Evolutionary conservation across 2,329 filamentous ascomycete genomes (phyloP), one percentile per base, ranked within the genome.

Genomic region (Didymella sp.): DNA sequence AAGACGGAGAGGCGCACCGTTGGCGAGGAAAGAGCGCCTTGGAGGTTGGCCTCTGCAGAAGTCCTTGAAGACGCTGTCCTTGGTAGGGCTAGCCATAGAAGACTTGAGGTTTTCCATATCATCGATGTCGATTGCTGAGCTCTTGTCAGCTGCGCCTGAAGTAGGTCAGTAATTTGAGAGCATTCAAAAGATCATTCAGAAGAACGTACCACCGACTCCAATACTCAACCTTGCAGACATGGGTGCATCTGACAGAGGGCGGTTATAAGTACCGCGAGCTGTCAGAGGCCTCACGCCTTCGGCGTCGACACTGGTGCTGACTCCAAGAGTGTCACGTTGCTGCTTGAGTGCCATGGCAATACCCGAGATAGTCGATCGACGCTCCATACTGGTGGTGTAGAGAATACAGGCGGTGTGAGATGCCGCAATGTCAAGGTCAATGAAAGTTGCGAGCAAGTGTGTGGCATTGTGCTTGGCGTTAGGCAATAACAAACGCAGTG

Each of bases 401-500:
- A 22, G 2, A 3, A 11, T 28, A 13, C 24, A 11, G 12, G 5
- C 12, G 22, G 24, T 37, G 7, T 19, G n/a, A 24, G n/a, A 1
- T 43, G 30, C 30, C 5, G 43, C n/a, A 31, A 40, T 25, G 6
- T 41, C 27, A 42, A 35, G 15, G n/a, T 31, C 15, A 9, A 31
- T n/a, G 24, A 27, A 38, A 35, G 40, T 15, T 38, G 24, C n/a
- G 17, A 21, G 28, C n/a, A 25, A 17, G 12, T 30, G 17, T 22
- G 19, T 30, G 30, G 28, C 37, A 25, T 27, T 43, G 35, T 43
- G 54, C 54, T 57, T 52, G 48, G 43, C 54, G 43, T 21, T 27
- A 52, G 48, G 38, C 30, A 47, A 49, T 33, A 35, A 48, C 48
- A 57, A 57, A 52, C 48, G 48, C 31, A 52, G 54, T 51, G 48